These are phyloP conservation scores for Geosmithia putterillii DNA, from an alignment of 2,329 filamentous ascomycete genomes.

Conservation along the genomic window DNA sequence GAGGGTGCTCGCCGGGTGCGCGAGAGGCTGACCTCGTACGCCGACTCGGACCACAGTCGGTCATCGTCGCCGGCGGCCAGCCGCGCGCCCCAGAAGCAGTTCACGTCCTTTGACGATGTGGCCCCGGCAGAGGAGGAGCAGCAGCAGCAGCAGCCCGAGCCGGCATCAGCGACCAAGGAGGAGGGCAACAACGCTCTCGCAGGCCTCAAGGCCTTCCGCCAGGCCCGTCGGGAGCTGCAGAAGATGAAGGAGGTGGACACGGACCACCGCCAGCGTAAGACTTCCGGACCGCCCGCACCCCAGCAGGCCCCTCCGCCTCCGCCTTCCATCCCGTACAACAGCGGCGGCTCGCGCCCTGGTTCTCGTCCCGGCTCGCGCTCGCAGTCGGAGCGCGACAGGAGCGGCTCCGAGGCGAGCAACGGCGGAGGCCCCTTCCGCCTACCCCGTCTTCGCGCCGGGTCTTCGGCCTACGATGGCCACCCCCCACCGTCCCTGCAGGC, in stretches of 20 bases:
- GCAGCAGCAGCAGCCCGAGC: constrained; percentile 4
- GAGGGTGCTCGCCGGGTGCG: constrained; percentile 59
- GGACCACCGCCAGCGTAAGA: constrained; percentile 21
- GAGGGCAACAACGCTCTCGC: constrained; percentile 31
- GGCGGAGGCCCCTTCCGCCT: constrained; percentile 27
- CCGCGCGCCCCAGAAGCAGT: not conserved
- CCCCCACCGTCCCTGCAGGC: not conserved
- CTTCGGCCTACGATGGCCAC: constrained; percentile 18
- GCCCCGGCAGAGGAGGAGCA: too few relatives aligned
- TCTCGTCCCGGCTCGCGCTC: constrained; percentile 15
- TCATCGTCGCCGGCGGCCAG: constrained; percentile 1
- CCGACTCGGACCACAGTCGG: constrained; percentile 38
- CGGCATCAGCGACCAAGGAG: constrained; percentile 9
- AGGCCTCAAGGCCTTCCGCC: constrained; percentile 43
- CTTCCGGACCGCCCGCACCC: constrained; percentile 13
- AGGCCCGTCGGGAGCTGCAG: constrained; percentile 44
- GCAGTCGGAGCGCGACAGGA: constrained; percentile 35
- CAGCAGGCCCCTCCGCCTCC: constrained; percentile 9
- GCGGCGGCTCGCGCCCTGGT: constrained; percentile 14
- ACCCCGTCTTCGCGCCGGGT: constrained; percentile 24
- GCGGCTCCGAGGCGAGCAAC: constrained; percentile 42
- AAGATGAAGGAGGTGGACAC: constrained; percentile 39
- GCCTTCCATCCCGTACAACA: constrained; percentile 31
- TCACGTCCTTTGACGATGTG: not conserved
- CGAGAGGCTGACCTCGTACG: constrained; percentile 59